Conservation (phyloP, 805 yeast species). For the Candida awuae region DNA sequence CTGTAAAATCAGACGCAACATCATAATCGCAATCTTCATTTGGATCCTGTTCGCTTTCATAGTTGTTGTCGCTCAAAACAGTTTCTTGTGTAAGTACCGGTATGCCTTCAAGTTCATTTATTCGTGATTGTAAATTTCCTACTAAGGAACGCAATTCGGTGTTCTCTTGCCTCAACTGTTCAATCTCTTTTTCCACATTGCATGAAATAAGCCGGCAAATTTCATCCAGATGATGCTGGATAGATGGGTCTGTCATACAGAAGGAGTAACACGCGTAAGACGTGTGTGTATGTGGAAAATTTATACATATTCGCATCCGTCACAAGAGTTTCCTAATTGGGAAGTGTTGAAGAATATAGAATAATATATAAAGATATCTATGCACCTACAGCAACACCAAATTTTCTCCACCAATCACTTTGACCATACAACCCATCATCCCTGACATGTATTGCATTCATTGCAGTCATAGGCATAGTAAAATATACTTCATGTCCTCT, state of each 20-base stretch:
- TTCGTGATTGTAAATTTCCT: no score
- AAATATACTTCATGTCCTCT: conserved; percentile 45
- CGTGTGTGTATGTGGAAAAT: no score
- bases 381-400: conserved; percentile 66
- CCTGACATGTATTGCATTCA: conserved; percentile 42
- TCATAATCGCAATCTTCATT: neutral
- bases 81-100: conserved; percentile 8
- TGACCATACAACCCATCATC: conserved; percentile 58
- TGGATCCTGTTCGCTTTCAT: neutral
- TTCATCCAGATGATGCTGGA: no score
- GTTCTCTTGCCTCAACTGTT: neutral
- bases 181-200: neutral
- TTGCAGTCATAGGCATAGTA: conserved; percentile 42
- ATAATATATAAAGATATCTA: conserved; percentile 18
- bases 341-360: no score
- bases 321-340: no score
- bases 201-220: no score
- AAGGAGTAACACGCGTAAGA: no score
- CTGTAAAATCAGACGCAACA: conserved; percentile 7
- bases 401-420: conserved; percentile 83
- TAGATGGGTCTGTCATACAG: no score
- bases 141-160: no score
- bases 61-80: no score
- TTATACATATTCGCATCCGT: no score
- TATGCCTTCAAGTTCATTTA: no score